phyloP scores from a whole-genome alignment of 1,284 basidiomycete genomes.

The Ustilago crameri region DNA sequence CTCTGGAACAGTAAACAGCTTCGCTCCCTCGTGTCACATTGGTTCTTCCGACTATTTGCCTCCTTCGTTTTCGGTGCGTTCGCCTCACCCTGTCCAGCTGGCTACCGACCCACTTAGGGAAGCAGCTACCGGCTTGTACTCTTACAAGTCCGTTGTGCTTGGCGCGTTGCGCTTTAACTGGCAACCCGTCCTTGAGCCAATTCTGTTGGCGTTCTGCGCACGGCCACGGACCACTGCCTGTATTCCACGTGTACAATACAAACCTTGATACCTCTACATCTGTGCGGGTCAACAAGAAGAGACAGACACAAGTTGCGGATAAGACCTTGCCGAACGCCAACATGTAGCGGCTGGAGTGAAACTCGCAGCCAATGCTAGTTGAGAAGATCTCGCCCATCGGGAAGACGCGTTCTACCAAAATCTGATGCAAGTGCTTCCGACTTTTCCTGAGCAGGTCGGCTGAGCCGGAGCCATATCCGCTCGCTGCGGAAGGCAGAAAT shows the following conservation, averaged over 20 bases:
- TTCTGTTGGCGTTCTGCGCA: background rate
- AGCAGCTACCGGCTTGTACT: constrained; percentile 20
- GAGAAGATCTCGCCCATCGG: constrained; percentile 1
- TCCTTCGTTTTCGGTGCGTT: background rate
- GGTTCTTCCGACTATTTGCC: background rate
- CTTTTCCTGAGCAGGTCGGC: background rate
- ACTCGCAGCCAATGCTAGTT: too few relatives aligned
- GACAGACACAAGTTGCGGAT: background rate
- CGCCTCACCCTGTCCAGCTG: constrained; percentile 1
- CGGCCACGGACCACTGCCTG: constrained; percentile 2
- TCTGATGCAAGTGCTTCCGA: too few relatives aligned
- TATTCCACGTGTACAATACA: constrained; percentile 19
- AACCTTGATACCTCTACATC: constrained; percentile 16
- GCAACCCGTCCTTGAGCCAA: too few relatives aligned
- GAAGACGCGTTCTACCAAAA: background rate
- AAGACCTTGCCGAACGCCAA: too few relatives aligned
- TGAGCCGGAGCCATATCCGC: too few relatives aligned
- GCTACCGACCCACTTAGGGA: background rate
- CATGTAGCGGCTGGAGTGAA: too few relatives aligned
- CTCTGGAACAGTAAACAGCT: constrained; percentile 25
- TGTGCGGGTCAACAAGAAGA: too few relatives aligned
- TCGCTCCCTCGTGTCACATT: too few relatives aligned
- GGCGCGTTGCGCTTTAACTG: background rate
- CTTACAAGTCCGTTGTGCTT: background rate
- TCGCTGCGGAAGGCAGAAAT: too few relatives aligned